Conservation (phyloP, 2,329 filamentous ascomycete species). For the Ilyonectria sp. region DNA sequence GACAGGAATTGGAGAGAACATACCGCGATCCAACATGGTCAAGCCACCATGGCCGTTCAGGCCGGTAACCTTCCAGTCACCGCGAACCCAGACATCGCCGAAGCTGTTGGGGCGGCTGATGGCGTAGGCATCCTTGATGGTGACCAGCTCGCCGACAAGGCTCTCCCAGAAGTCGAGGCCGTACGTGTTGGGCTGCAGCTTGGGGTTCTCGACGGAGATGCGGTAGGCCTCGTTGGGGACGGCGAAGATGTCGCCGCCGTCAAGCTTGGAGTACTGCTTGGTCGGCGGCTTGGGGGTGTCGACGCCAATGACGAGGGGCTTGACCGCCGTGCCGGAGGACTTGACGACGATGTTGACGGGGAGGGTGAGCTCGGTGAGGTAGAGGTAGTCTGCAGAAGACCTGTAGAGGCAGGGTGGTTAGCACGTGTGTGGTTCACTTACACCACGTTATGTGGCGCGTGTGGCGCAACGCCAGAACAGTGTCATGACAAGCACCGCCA, state of each 20-base stretch:
- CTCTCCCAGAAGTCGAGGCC: constrained; percentile 84
- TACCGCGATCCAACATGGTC: constrained; percentile 72
- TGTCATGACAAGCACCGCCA: not conserved
- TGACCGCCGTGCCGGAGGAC: constrained; percentile 68
- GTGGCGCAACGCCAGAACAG: not conserved
- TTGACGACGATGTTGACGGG: constrained; percentile 68
- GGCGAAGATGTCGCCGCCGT: constrained; percentile 75
- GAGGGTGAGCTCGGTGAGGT: constrained; percentile 73
- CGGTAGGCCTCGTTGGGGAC: constrained; percentile 74
- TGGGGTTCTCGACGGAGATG: constrained; percentile 72
- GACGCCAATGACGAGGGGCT: constrained; percentile 73
- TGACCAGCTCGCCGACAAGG: constrained; percentile 77
- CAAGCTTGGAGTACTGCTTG: constrained; percentile 72
- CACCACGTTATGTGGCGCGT: not conserved
- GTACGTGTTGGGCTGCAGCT: constrained; percentile 72
- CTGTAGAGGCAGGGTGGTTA: constrained; percentile 51
- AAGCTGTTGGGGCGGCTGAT: constrained; percentile 74
- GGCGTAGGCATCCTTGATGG: constrained; percentile 69
- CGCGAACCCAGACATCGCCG: constrained; percentile 79
- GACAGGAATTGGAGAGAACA: constrained; percentile 12
- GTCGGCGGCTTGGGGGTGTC: constrained; percentile 72
- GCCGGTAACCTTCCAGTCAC: constrained; percentile 75
- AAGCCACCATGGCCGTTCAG: constrained; percentile 75
- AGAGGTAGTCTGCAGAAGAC: constrained; percentile 70
- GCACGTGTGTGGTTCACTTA: not conserved